Base-by-base conservation (phyloP, 345 rosid species). In the Euphorbia pulcherrima region DNA sequence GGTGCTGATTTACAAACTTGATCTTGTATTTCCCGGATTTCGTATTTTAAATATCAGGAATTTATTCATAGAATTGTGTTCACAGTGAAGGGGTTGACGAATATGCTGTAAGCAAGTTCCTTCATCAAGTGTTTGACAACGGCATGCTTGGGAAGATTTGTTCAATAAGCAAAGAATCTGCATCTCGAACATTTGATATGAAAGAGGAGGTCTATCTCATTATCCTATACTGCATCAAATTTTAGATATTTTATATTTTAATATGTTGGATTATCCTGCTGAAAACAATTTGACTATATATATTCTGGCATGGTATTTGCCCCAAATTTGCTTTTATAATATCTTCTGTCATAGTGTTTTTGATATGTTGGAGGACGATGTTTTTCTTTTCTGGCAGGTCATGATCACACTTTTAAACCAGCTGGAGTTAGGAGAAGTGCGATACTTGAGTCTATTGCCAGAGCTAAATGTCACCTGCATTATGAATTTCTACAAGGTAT, bases 21-120 rank as follows among this genome's bases (percentile, higher is more conserved):
- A n/a, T 44, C 27, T 53, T 74, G 16, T 30, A 6, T 60, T 2
- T 46, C 21, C 26, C 2, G 46, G 23, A 70, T 40, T 53, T 20
- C 39, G 9, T 54, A n/a, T 33, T 46, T 58, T 27, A 65, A 60
- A 52, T 33, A 39, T 57, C 17, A 41, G 41, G 27, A 70, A 48
- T 62, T 84, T 52, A 79, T 51, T 18, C 29, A 10, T 14, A 21
- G 62, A 12, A 17, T 65, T 65, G 9, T 76, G 33, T 65, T 80
- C 71, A 75, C 90, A 91, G 99, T 77, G 99, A 94, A 53, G 99
- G 96, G 63, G 88, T 89, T 20, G 99, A 94, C 85, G 97, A 94
- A 78, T 86, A 85, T 85, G 84, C 88, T 52, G 84, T 91, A 72
- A 87, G 82, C 84, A 91, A 88, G 77, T 89, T 94, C 78, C 91